phyloP scores from a whole-genome alignment of 169 alveolate species.

The Babesia sp. region DNA sequence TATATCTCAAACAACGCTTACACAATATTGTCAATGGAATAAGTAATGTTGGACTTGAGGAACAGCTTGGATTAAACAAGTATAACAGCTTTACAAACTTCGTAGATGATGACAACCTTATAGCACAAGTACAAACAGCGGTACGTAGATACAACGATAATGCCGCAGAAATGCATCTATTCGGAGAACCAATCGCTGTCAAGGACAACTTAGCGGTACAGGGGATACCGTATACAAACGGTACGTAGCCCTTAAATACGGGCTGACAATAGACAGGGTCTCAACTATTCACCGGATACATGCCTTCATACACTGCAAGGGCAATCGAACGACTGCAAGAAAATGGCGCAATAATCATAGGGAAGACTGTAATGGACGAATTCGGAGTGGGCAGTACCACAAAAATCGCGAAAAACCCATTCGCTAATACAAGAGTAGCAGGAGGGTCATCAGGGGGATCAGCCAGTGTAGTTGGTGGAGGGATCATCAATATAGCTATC shows the following conservation, averaged over 20 bases:
- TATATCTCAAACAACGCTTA: constrained; percentile 8
- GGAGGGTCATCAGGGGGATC: constrained; percentile 83
- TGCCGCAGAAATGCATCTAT: constrained; percentile 10
- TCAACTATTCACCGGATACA: constrained; percentile 42
- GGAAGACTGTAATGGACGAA: constrained; percentile 71
- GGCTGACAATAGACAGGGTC: constrained; percentile 24
- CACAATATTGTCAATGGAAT: constrained; percentile 12
- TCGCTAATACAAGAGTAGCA: constrained; percentile 32
- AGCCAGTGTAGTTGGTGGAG: constrained; percentile 72
- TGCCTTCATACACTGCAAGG: constrained; percentile 62
- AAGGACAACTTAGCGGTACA: constrained; percentile 50
- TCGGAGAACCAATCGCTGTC: constrained; percentile 56
- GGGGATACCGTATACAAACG: constrained; percentile 41
- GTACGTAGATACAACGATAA: not conserved
- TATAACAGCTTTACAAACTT: constrained; percentile 34
- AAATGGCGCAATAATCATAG: constrained; percentile 68
- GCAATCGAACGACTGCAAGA: constrained; percentile 63
- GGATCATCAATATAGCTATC: constrained; percentile 60
- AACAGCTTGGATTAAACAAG: not conserved
- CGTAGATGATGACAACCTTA: constrained; percentile 22
- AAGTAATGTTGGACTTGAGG: not conserved
- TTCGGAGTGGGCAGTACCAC: constrained; percentile 77
- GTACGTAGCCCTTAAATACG: constrained; percentile 11
- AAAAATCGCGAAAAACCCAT: constrained; percentile 56
- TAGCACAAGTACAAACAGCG: constrained; percentile 26